Base-by-base conservation (phyloP, 306 rosid genomes). In the Oemleria cerasiformis region DNA sequence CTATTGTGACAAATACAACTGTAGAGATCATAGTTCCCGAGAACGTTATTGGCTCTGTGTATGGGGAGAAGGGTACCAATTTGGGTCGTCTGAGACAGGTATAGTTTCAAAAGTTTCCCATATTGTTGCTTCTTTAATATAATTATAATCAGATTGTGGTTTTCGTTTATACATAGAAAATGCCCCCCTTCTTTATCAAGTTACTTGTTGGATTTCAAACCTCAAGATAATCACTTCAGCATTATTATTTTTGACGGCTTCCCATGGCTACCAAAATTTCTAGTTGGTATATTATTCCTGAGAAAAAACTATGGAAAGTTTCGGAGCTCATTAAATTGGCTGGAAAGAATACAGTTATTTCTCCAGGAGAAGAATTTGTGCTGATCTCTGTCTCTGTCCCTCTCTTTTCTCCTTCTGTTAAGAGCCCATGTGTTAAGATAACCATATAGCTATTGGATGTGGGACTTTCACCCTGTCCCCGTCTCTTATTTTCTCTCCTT, bases 21-120 rank as follows among this genome's bases (percentile, higher is more conserved):
- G 88, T 94, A 25, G 99, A 94, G 88, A 88, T 94, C 60, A 67
- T 91, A 76, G 96, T 94, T 79, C 99, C 99, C 23, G 97, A 89
- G 49, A 85, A 88, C 75, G 91, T 91, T 49, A 84, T 94, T 56
- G 86, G 88, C 79, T 87, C 77, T 47, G 96, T 94, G 50, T 94
- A 91, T 49, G 99, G 97, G 73, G 99, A 94, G 78, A 82, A 81
- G 77, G 97, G 99, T 65, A 77, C 81, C 89, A 94, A 94, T 82
- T 81, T 94, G 77, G 75, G 87, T 77, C 97, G 97, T 25, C 64
- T 94, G 62, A 86, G 97, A 88, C 96, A 94, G 99, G 99, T 94
- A 74, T 41, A 15, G 1, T 41, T 5, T n/a, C 21, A 19, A 23
- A 2, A 20, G 23, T 56, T 20, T 45, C 9, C 7, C 34, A 6